Conservation (phyloP, 139 green algal genomes). For the Desmodesmus armatus region DNA sequence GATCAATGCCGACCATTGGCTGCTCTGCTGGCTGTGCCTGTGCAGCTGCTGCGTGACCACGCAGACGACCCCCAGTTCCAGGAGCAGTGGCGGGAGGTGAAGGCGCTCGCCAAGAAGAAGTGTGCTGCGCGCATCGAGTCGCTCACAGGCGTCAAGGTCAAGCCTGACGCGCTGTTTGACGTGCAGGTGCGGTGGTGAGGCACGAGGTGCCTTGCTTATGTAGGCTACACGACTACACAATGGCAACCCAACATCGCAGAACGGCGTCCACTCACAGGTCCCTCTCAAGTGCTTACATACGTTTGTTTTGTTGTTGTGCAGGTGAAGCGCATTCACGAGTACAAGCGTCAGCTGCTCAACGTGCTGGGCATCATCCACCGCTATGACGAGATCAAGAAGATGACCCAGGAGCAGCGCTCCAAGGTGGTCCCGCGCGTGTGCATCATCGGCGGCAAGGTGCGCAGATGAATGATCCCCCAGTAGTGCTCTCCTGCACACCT, state of each 20-base stretch:
- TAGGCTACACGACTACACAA: background rate
- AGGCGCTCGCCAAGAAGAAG: conserved; percentile 86
- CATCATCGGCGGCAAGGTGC: conserved; percentile 97
- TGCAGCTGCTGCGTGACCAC: conserved; percentile 71
- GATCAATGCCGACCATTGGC: no score
- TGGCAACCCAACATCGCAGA: background rate
- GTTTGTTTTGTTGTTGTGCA: conserved; percentile 50
- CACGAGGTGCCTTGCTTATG: background rate
- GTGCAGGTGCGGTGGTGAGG: conserved; percentile 73
- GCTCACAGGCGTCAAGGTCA: conserved; percentile 81
- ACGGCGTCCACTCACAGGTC: background rate
- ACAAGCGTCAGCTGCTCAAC: conserved; percentile 99
- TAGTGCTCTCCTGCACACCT: no score
- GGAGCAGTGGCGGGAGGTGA: conserved; percentile 87
- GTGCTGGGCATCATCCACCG: conserved; percentile 88
- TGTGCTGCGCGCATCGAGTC: conserved; percentile 71
- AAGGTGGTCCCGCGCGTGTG: conserved; percentile 89
- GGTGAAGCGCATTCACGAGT: conserved; percentile 99
- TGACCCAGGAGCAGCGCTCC: conserved; percentile 87
- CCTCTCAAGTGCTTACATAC: no score
- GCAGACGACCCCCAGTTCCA: conserved; percentile 89
- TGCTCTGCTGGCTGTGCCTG: no score
- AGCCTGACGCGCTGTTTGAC: conserved; percentile 90
- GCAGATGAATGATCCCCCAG: no score
- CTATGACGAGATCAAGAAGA: conserved; percentile 94